Base-by-base conservation (phyloP, 768 basidiomycete species). In the Atractiella rhizophila region DNA sequence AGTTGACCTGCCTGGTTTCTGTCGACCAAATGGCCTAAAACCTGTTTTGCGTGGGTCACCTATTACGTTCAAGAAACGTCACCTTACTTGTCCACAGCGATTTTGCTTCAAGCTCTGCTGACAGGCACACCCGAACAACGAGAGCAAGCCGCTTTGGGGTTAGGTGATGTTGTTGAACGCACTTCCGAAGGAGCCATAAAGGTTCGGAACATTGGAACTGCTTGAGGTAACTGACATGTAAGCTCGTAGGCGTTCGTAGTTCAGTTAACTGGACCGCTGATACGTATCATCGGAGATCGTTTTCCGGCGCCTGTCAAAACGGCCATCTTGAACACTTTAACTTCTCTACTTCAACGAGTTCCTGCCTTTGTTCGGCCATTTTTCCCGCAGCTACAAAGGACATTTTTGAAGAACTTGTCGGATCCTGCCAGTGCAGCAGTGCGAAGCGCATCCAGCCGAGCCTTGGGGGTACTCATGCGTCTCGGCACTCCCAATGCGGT, bases 331-430 rank as follows among this genome's bases (percentile, higher is more conserved):
- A 69, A 68, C 26, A 80, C 86, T 5, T 67, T 98, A 37, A 70
- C 73, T 0, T 70, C 73, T 18, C 80, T 94, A 71, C 64, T 96
- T 31, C 71, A 73, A 47, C 68, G 70, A 33, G 85, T 91, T 19
- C 85, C 86, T 0, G 63, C 66, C 4, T 79, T 88, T 50, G 82
- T 96, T 51, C 81, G 79, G 57, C 88, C 88, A 3, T 96, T 96
- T 73, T 94, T 94, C 68, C 91, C 88, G 2, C 91, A 96, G 53
- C 62, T 96, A 26, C 88, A 94, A 53, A 71, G 86, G 26, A 94
- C 85, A 0, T 94, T 96, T 53, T 77, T 91, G 56, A 96, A 96
- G 62, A 78, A 82, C 32, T 68, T 76, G 2, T 70, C 75, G 42
- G 86, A 96, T 56, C 59, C 74, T 7, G 66, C 74, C 2, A 81